phyloP scores from a whole-genome alignment of 805 yeast species.

The Isabelozyma rhagii region DNA sequence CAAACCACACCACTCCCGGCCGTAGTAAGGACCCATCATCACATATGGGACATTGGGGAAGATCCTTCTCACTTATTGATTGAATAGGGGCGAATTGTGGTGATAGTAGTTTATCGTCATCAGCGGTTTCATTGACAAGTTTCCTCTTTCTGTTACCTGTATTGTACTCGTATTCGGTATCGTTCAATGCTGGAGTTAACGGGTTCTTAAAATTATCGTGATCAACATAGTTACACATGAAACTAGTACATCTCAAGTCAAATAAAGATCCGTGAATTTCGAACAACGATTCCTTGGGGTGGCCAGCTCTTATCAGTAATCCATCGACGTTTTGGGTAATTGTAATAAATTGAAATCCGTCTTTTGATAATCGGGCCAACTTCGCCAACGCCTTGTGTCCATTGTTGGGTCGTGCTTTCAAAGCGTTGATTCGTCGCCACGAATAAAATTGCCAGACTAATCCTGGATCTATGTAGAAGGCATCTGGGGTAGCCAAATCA shows the following conservation, averaged over 20 bases:
- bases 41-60: slow-evolving; percentile 81
- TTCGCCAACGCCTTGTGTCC: slow-evolving; percentile 73
- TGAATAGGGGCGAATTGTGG: slow-evolving; percentile 49
- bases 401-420: slow-evolving; percentile 64
- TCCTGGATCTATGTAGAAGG: slow-evolving; percentile 78
- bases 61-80: slow-evolving; percentile 44
- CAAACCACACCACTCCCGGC: slow-evolving; percentile 95
- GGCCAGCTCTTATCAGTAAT: slow-evolving; percentile 63
- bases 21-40: slow-evolving; percentile 56
- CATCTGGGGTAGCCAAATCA: slow-evolving; percentile 90
- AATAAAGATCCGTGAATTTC: slow-evolving; percentile 83
- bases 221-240: slow-evolving; percentile 63
- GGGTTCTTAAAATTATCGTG: slow-evolving; percentile 55
- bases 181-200: slow-evolving; percentile 50
- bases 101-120: slow-evolving; percentile 16
- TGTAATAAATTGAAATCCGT: slow-evolving; percentile 47
- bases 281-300: slow-evolving; percentile 47
- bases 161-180: slow-evolving; percentile 34
- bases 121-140: slow-evolving; percentile 4
- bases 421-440: slow-evolving; percentile 61
- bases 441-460: slow-evolving; percentile 89
- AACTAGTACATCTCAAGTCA: slow-evolving; percentile 69
- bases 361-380: slow-evolving; percentile 43
- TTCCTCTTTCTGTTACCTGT: slow-evolving; percentile 12
- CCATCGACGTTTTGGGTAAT: slow-evolving; percentile 87